Percentiles rank a stretch among this genome's conserved stretches.
Evolutionary conservation across 1,284 basidiomycete genomes (phyloP).

Genomic region (Psilocybe mexicana): DNA sequence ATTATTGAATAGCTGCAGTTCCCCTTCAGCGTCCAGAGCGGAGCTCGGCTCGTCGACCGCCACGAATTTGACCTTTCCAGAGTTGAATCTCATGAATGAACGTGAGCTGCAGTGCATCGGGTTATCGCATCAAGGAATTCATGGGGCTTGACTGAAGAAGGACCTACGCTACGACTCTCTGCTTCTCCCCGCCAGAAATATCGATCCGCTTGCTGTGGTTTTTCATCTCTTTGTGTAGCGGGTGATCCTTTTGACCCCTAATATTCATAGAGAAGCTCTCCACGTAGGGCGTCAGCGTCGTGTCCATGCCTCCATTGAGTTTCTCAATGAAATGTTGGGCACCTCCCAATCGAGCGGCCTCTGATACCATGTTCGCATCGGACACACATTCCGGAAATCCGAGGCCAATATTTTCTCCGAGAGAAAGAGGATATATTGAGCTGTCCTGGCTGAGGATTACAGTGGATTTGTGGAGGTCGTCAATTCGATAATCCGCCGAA

Average conservation of each 20-base stretch:
- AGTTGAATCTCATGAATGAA: slow-evolving; percentile 47
- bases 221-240: slow-evolving; percentile 34
- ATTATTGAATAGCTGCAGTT: slow-evolving; percentile 51
- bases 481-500: slow-evolving; percentile 34
- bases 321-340: slow-evolving; percentile 34
- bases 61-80: slow-evolving; percentile 44
- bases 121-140: not conserved
- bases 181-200: slow-evolving; percentile 43
- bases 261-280: slow-evolving; percentile 29
- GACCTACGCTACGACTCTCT: slow-evolving; percentile 47
- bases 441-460: slow-evolving; percentile 47
- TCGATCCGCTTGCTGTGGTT: slow-evolving; percentile 35
- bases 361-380: slow-evolving; percentile 31
- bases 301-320: slow-evolving; percentile 31
- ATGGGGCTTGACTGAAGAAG: slow-evolving; percentile 6
- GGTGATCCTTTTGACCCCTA: slow-evolving; percentile 32
- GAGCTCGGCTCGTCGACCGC: slow-evolving; percentile 56
- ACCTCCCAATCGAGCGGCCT: slow-evolving; percentile 41
- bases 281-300: slow-evolving; percentile 34
- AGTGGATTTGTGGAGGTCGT: slow-evolving; percentile 38
- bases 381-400: slow-evolving; percentile 34
- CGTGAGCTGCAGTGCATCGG: slow-evolving; percentile 34
- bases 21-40: slow-evolving; percentile 52
- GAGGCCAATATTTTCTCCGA: slow-evolving; percentile 48
- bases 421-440: slow-evolving; percentile 41